Conservation (phyloP, 1,284 basidiomycete genomes). For the Malassezia globosa region DNA sequence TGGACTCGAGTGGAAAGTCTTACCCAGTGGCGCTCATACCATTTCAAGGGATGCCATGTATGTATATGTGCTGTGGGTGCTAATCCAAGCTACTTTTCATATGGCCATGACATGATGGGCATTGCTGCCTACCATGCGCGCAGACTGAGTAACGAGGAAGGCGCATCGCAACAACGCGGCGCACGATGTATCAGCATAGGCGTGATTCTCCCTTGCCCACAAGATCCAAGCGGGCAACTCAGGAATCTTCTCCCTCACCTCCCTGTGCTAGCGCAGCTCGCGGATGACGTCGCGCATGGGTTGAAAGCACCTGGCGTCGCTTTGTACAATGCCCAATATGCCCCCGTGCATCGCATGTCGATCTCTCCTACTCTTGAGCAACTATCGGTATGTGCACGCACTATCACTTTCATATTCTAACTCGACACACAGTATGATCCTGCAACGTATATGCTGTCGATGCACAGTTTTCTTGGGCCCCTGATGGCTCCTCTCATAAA, state of each 20-base stretch:
- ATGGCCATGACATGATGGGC: neutral
- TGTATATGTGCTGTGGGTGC: neutral
- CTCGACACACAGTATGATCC: too few relatives aligned
- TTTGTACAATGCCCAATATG: constrained; percentile 2
- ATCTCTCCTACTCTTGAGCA: neutral
- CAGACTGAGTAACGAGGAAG: constrained; percentile 1
- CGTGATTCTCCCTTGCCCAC: neutral
- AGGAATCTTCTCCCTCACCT: constrained; percentile 6
- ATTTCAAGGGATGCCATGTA: constrained; percentile 10
- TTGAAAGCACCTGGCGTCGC: neutral
- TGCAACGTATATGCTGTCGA: constrained; percentile 13
- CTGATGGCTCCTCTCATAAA: constrained; percentile 11
- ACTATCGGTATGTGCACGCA: too few relatives aligned
- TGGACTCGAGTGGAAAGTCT: constrained; percentile 14
- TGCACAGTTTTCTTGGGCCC: constrained; percentile 15
- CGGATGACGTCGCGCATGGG: neutral
- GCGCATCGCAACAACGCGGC: constrained; percentile 1
- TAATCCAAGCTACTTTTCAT: constrained; percentile 8
- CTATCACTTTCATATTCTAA: too few relatives aligned
- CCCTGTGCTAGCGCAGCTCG: neutral
- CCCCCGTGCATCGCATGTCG: neutral
- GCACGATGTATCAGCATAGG: constrained; percentile 11
- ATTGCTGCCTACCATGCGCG: constrained; percentile 7
- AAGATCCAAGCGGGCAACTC: constrained; percentile 2
- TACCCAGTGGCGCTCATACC: constrained; percentile 15